Conservation (phyloP, 192 early-diverging fungal species). For the Helicostylum pulchrum region DNA sequence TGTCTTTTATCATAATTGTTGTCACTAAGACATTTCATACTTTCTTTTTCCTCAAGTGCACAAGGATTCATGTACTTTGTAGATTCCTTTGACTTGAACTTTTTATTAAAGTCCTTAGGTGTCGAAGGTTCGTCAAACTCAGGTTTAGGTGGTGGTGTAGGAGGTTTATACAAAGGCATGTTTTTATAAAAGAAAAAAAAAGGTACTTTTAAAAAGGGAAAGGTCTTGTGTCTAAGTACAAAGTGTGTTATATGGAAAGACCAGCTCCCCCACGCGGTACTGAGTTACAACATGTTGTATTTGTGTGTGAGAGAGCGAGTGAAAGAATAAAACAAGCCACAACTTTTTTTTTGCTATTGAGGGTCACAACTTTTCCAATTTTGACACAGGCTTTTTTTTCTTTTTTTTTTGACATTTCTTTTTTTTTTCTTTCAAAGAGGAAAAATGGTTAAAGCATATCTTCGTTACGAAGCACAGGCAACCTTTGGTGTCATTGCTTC, state of each 20-base stretch:
- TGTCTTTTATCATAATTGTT: slow-evolving; percentile 50
- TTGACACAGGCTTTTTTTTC: slow-evolving; percentile 9
- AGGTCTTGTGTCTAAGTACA: not conserved
- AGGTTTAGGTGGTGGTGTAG: slow-evolving; percentile 37
- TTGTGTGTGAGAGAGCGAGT: no score
- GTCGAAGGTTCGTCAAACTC: slow-evolving; percentile 36
- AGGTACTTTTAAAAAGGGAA: not conserved
- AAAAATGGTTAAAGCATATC: slow-evolving; percentile 70
- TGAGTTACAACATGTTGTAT: no score
- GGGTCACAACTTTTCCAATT: no score
- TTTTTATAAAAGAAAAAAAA: not conserved
- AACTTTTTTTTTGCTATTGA: no score
- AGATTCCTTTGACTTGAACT: slow-evolving; percentile 44
- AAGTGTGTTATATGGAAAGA: no score
- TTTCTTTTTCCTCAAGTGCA: slow-evolving; percentile 42
- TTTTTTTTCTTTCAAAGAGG: not conserved
- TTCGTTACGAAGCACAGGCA: slow-evolving; percentile 76
- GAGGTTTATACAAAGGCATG: slow-evolving; percentile 36
- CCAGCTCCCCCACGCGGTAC: no score
- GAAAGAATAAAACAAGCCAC: no score
- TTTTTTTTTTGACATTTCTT: not conserved
- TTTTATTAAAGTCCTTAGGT: slow-evolving; percentile 40
- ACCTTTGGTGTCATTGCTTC: slow-evolving; percentile 85
- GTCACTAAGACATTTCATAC: slow-evolving; percentile 51
- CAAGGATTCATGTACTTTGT: slow-evolving; percentile 58